A percentile compares a stretch with the other conserved stretches of the same genome.
phyloP scores from a whole-genome alignment of 2,329 filamentous ascomycete species.

The Paracamarosporium sp. region DNA sequence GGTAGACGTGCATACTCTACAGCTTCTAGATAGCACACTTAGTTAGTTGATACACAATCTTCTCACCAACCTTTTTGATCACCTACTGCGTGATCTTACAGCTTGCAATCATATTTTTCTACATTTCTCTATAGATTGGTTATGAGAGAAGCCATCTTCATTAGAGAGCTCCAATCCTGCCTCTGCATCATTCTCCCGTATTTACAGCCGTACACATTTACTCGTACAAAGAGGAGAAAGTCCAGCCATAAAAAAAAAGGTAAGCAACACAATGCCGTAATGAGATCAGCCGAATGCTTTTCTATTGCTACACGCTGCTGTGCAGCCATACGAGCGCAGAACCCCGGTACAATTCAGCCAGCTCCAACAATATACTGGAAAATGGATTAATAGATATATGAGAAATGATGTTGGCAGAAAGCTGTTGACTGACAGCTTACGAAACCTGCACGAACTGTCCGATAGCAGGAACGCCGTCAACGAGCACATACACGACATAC shows the following conservation, averaged over 20 bases:
- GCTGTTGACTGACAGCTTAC: constrained; percentile 17
- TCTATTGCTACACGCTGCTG: too few relatives aligned
- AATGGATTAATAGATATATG: neutral
- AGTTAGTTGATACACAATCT: too few relatives aligned
- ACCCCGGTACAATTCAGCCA: neutral
- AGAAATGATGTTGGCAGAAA: constrained; percentile 1
- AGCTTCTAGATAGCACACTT: too few relatives aligned
- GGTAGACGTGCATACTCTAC: too few relatives aligned
- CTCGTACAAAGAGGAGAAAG: neutral
- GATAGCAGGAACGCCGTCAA: constrained; percentile 61
- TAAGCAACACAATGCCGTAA: too few relatives aligned
- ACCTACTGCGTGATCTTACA: too few relatives aligned
- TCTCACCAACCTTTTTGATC: too few relatives aligned
- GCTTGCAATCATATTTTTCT: too few relatives aligned
- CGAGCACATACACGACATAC: constrained; percentile 66
- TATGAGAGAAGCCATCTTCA: too few relatives aligned
- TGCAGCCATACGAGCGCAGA: too few relatives aligned
- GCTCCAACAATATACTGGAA: constrained; percentile 5
- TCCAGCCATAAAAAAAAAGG: neutral
- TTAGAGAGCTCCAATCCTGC: neutral
- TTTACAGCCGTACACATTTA: neutral
- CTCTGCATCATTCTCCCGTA: neutral
- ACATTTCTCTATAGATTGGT: too few relatives aligned
- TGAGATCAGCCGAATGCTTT: too few relatives aligned
- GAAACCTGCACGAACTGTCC: constrained; percentile 59